These are phyloP conservation scores for Sherardia arvensis DNA, from an alignment of 257 asterid genomes.

Conservation along the genomic window DNA sequence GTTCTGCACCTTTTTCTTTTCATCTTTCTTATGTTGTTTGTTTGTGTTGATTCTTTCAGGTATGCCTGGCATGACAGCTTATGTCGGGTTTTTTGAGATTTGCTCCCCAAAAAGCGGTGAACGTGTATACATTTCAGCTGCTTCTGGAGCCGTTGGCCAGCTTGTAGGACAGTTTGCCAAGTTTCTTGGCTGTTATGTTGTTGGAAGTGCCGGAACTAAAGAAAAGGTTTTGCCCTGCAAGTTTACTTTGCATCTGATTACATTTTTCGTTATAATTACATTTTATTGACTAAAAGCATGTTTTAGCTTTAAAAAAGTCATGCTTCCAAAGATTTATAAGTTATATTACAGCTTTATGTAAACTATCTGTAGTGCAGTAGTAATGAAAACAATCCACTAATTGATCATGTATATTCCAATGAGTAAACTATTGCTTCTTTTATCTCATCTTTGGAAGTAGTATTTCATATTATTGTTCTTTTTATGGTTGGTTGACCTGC, in stretches of 20 bases:
- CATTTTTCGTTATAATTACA: background rate
- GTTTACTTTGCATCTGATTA: too few relatives aligned
- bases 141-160: conserved; percentile 31
- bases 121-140: conserved; percentile 22
- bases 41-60: conserved; percentile 8
- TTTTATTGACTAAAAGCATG: background rate
- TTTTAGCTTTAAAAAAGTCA: background rate
- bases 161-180: conserved; percentile 27
- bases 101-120: conserved; percentile 29
- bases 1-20: background rate
- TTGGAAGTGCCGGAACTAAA: conserved; percentile 29
- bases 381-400: too few relatives aligned
- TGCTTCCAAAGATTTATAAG: background rate
- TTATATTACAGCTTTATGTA: background rate
- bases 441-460: background rate
- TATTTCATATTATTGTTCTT: background rate
- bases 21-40: background rate
- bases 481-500: conserved; percentile 19
- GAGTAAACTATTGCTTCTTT: background rate
- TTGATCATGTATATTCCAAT: too few relatives aligned
- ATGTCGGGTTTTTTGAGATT: conserved; percentile 26
- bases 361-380: background rate
- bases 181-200: conserved; percentile 23
- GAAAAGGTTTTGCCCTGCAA: conserved; percentile 13
- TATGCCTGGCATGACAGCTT: conserved; percentile 25